A percentile compares a stretch with the other conserved stretches of the same genome.
Evolutionary conservation across 2,329 filamentous ascomycete genomes (phyloP).

Genomic region (Stachybotrys elegans): DNA sequence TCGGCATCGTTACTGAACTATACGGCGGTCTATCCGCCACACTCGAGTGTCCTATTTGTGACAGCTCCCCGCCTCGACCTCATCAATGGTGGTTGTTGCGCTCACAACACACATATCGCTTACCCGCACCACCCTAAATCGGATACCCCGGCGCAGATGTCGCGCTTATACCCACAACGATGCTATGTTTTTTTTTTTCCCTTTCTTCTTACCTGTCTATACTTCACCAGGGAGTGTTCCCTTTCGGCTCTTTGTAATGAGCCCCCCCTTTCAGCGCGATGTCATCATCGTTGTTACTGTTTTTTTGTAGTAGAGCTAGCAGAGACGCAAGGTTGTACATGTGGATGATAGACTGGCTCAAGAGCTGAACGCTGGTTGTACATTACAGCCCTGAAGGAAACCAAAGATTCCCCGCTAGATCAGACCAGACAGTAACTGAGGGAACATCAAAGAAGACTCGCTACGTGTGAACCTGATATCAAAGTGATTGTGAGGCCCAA

Average conservation of each 20-base stretch:
- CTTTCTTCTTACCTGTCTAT: constrained; percentile 11
- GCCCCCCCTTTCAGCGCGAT: constrained; percentile 9
- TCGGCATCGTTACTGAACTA: no score
- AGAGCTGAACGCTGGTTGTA: constrained; percentile 12
- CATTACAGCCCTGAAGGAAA: constrained; percentile 8
- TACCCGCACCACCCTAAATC: constrained; percentile 1
- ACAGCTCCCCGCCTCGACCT: no score
- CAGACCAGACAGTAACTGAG: constrained; percentile 7
- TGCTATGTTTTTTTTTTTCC: constrained; percentile 12
- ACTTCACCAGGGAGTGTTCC: constrained; percentile 6
- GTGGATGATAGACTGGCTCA: constrained; percentile 6
- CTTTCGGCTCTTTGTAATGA: constrained; percentile 11
- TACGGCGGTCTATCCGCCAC: no score
- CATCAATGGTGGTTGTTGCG: no score
- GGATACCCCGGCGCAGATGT: constrained; percentile 1
- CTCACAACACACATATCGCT: no score
- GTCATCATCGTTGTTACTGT: constrained; percentile 8
- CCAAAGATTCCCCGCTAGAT: constrained; percentile 4
- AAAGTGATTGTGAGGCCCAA: no score
- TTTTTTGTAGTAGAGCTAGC: constrained; percentile 14
- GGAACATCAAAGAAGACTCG: not conserved
- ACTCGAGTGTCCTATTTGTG: no score
- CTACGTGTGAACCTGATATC: no score
- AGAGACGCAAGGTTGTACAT: constrained; percentile 6
- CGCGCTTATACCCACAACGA: constrained; percentile 19